phyloP scores from a whole-genome alignment of 1,139 yeast species.

The Suhomyces bolitotheri region DNA sequence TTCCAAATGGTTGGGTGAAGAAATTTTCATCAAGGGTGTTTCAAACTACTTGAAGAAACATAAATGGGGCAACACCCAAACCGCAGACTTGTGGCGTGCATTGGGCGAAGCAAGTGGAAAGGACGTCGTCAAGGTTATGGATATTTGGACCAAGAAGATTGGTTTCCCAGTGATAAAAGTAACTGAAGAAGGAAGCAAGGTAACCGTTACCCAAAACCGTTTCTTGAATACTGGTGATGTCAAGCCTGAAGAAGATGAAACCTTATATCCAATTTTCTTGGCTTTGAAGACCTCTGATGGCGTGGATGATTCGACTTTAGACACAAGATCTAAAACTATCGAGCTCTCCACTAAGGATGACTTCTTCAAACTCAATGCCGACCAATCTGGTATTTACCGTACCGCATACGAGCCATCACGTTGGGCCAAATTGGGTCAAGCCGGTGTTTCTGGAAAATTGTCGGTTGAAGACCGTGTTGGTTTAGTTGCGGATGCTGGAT shows the following conservation, averaged over 20 bases:
- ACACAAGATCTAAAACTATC: slow-evolving; percentile 52
- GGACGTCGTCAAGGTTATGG: slow-evolving; percentile 28
- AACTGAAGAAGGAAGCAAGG: slow-evolving; percentile 19
- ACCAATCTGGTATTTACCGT: slow-evolving; percentile 81
- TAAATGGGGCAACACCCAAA: slow-evolving; percentile 29
- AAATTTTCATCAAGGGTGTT: slow-evolving; percentile 28
- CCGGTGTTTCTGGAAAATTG: slow-evolving; percentile 64
- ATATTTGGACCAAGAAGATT: slow-evolving; percentile 28
- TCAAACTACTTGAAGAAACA: slow-evolving; percentile 27
- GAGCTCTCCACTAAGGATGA: slow-evolving; percentile 35
- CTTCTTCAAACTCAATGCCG: slow-evolving; percentile 76
- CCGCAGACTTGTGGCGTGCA: slow-evolving; percentile 29
- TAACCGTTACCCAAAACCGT: slow-evolving; percentile 52
- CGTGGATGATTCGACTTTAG: slow-evolving; percentile 54
- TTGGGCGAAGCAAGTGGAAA: slow-evolving; percentile 25
- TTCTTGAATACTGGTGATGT: slow-evolving; percentile 59
- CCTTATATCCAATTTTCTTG: slow-evolving; percentile 81
- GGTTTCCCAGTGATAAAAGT: slow-evolving; percentile 30
- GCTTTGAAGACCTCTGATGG: slow-evolving; percentile 70
- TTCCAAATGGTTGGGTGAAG: slow-evolving; percentile 28
- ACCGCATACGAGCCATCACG: slow-evolving; percentile 75
- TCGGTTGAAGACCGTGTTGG: slow-evolving; percentile 86
- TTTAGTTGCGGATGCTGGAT: slow-evolving; percentile 77
- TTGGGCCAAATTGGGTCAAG: slow-evolving; percentile 71
- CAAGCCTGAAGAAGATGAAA: slow-evolving; percentile 42